These are phyloP conservation scores for Notholithocarpus densiflorus DNA, from an alignment of 306 rosid genomes.

Conservation along the genomic window DNA sequence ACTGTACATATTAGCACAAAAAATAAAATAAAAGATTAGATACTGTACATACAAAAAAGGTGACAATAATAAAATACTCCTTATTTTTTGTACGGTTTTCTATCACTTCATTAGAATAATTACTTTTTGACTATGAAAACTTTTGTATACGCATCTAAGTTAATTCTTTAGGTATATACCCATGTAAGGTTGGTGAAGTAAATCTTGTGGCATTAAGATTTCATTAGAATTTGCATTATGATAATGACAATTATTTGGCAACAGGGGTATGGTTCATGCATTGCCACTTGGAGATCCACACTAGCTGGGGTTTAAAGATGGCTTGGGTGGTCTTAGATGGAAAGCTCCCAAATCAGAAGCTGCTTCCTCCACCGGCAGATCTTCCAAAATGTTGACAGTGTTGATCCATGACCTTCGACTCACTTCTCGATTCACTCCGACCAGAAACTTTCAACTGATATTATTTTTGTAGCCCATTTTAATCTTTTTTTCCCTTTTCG, in stretches of 20 bases:
- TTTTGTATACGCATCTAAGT: too few relatives aligned
- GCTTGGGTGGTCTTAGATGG: constrained; percentile 1
- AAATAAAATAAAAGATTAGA: too few relatives aligned
- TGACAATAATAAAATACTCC: too few relatives aligned
- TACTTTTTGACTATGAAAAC: too few relatives aligned
- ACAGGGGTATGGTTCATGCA: constrained; percentile 8
- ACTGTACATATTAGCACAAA: too few relatives aligned
- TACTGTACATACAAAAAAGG: too few relatives aligned
- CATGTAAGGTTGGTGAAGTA: too few relatives aligned
- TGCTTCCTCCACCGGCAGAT: neutral
- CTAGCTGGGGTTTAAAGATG: constrained; percentile 1
- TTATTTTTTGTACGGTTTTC: too few relatives aligned
- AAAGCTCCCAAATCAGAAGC: constrained; percentile 7
- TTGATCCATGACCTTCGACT: neutral
- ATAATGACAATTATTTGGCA: neutral
- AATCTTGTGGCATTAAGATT: too few relatives aligned
- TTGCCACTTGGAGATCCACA: constrained; percentile 3
- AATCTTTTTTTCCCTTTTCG: neutral
- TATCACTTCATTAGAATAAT: too few relatives aligned
- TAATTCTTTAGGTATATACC: too few relatives aligned
- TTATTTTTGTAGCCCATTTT: neutral
- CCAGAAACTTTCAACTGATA: neutral
- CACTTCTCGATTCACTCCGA: neutral
- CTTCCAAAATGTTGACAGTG: neutral
- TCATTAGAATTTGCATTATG: too few relatives aligned